Percentiles rank a stretch among this genome's conserved stretches.
These are phyloP conservation scores for Hsuehochloa calcarea DNA, from an alignment of 176 grass and related monocot genomes.

Conservation along the genomic window DNA sequence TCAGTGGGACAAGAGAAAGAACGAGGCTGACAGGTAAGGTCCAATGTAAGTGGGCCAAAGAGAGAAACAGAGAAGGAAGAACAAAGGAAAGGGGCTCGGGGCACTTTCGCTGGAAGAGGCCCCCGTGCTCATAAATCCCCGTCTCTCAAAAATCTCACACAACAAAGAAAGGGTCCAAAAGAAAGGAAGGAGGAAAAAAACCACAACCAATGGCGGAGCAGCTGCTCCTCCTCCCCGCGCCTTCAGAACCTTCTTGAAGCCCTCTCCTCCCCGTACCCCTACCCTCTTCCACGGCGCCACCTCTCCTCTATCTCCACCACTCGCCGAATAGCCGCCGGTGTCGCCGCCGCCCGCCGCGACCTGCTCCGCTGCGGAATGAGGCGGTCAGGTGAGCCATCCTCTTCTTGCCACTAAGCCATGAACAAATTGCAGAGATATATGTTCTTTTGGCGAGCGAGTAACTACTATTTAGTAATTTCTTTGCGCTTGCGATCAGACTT, in stretches of 20 bases:
- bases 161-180: background rate
- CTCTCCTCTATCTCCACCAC: background rate
- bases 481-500: constrained; percentile 49
- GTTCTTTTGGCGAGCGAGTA: background rate
- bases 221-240: constrained; percentile 31
- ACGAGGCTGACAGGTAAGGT: too few species aligned
- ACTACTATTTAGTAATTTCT: background rate
- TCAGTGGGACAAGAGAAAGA: too few species aligned
- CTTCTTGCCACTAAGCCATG: background rate
- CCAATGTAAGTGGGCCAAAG: too few species aligned
- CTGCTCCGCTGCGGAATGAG: constrained; percentile 40
- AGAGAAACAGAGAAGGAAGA: too few species aligned
- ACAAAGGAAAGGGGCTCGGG: too few species aligned
- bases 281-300: background rate
- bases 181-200: background rate
- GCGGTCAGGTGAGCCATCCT: constrained; percentile 38
- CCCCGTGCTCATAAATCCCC: too few species aligned
- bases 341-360: constrained; percentile 26
- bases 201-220: constrained; percentile 50
- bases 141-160: background rate
- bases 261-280: background rate
- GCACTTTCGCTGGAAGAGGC: too few species aligned
- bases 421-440: background rate
- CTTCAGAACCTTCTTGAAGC: constrained; percentile 47
- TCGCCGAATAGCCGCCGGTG: background rate